Evolutionary conservation across 345 rosid species (phyloP).

Genomic region (Eucalyptus brandiana): DNA sequence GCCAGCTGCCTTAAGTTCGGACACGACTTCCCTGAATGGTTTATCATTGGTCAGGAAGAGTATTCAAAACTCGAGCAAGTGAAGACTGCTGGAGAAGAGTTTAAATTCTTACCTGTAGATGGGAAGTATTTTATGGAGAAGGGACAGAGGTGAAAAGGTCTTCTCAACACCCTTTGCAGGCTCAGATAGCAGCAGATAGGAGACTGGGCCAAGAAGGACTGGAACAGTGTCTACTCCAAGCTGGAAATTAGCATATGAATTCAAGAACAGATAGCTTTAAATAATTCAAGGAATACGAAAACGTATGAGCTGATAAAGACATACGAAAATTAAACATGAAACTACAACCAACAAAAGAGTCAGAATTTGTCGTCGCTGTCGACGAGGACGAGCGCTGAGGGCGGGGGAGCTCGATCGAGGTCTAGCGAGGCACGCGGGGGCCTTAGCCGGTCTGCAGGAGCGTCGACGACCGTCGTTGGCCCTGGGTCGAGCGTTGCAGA

Average conservation of each 20-base stretch:
- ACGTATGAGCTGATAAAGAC: not conserved
- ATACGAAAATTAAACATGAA: not conserved
- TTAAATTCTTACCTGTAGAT: slow-evolving; percentile 49
- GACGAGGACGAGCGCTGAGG: not conserved
- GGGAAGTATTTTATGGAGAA: slow-evolving; percentile 56
- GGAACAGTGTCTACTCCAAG: slow-evolving; percentile 83
- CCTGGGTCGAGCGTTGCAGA: not conserved
- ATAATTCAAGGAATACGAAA: not conserved
- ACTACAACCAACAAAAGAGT: not conserved
- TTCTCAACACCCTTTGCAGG: slow-evolving; percentile 87
- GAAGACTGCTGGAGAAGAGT: not conserved
- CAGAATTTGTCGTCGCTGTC: not conserved
- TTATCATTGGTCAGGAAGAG: not conserved
- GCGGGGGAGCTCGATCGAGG: not conserved
- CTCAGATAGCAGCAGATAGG: slow-evolving; percentile 78
- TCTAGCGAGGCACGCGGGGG: not conserved
- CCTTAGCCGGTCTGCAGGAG: not conserved
- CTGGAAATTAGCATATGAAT: slow-evolving; percentile 9
- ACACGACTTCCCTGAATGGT: not conserved
- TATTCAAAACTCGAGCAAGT: not conserved
- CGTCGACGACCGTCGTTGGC: not conserved
- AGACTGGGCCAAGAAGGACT: slow-evolving; percentile 74
- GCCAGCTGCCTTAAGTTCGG: too few relatives aligned
- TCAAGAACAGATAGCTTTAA: not conserved
- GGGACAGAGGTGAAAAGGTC: slow-evolving; percentile 62